Evolutionary conservation across 2,329 filamentous ascomycete genomes (phyloP).

Genomic region (Helotiales sp.): DNA sequence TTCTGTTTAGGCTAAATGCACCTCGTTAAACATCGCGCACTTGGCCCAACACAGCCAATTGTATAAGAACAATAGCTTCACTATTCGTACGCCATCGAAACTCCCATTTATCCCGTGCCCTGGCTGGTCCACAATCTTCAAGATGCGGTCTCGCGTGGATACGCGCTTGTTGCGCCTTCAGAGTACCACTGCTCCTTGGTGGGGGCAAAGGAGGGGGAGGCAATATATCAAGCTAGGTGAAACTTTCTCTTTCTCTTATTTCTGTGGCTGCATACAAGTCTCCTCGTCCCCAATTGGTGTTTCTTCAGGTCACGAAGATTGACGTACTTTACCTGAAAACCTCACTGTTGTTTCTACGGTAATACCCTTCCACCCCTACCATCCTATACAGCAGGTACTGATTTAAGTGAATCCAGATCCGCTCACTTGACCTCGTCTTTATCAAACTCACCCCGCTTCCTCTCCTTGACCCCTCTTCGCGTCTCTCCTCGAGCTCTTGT

Average conservation of each 20-base stretch:
- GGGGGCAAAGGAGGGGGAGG: neutral
- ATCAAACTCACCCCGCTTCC: conserved; percentile 9
- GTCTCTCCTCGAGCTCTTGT: neutral
- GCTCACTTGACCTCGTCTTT: conserved; percentile 7
- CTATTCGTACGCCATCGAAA: neutral
- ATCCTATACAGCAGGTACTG: neutral
- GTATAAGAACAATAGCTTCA: neutral
- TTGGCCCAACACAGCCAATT: neutral
- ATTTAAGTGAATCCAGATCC: conserved; percentile 7
- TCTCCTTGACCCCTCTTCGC: conserved; percentile 4
- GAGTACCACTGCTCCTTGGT: too few relatives aligned
- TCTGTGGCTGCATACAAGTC: conserved; percentile 7
- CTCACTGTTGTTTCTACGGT: conserved; percentile 10
- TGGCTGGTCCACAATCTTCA: neutral
- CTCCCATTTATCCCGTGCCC: neutral
- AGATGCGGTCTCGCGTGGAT: neutral
- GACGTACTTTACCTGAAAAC: conserved; percentile 14
- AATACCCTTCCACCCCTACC: conserved; percentile 4
- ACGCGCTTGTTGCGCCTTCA: neutral
- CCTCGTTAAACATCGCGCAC: neutral
- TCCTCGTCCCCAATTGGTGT: conserved; percentile 11
- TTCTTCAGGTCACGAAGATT: conserved; percentile 6
- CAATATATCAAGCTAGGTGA: neutral
- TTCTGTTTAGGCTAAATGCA: neutral
- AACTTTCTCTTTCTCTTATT: neutral